phyloP scores from a whole-genome alignment of 371 early-diverging fungal genomes.

The Lichtheimia ramosa region DNA sequence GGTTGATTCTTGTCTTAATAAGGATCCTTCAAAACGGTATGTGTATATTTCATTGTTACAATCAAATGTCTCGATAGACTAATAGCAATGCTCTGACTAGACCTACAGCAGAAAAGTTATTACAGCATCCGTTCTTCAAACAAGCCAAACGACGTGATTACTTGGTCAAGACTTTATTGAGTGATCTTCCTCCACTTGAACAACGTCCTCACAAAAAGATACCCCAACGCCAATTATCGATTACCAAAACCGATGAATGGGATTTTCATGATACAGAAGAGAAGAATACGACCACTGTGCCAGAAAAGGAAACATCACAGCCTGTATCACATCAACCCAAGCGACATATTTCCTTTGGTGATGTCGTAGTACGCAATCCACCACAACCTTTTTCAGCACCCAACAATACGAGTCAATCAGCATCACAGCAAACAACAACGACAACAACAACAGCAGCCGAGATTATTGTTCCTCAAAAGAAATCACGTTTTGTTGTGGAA shows the following conservation, averaged over 20 bases:
- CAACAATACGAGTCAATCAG: neutral
- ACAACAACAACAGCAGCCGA: constrained; percentile 1
- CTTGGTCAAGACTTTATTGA: constrained; percentile 59
- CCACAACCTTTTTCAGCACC: constrained; percentile 1
- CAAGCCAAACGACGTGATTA: constrained; percentile 72
- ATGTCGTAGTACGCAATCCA: constrained; percentile 25
- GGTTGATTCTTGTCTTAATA: constrained; percentile 82
- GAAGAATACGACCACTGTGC: constrained; percentile 12
- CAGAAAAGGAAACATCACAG: neutral
- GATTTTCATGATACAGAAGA: constrained; percentile 35
- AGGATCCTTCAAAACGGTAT: constrained; percentile 79
- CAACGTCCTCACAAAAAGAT: constrained; percentile 49
- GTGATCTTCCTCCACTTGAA: constrained; percentile 69
- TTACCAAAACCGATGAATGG: constrained; percentile 41
- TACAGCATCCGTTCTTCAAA: constrained; percentile 80
- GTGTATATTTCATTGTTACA: neutral
- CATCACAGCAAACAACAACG: neutral
- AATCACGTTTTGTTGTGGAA: constrained; percentile 48
- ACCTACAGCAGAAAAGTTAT: constrained; percentile 76
- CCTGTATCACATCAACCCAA: neutral
- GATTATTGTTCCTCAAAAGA: constrained; percentile 14
- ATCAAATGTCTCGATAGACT: too few relatives aligned
- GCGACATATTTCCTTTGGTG: constrained; percentile 27
- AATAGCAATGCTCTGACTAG: constrained; percentile 26
- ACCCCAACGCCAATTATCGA: constrained; percentile 21